These are phyloP conservation scores for Yamadazyma sp. DNA, from an alignment of 805 yeast genomes.

Conservation along the genomic window DNA sequence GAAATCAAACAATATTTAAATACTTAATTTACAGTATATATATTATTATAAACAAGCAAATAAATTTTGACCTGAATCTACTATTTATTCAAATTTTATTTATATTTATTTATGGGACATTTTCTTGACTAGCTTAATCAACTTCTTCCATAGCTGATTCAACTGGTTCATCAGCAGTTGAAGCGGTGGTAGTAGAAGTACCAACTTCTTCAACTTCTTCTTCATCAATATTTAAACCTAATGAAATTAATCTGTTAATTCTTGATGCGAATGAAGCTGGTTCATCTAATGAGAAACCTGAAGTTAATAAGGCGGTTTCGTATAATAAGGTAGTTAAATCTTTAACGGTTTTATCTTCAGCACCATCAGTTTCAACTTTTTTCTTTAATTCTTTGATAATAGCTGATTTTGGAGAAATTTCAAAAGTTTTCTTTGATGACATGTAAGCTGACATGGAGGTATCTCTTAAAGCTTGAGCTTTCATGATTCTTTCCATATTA, in stretches of 20 bases:
- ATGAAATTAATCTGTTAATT: conserved; percentile 96
- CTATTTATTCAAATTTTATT: not conserved
- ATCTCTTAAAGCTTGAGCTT: conserved; percentile 99
- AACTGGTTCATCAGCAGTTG: conserved; percentile 64
- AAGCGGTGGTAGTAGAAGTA: conserved; percentile 43
- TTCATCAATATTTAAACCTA: conserved; percentile 97
- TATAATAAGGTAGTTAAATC: conserved; percentile 93
- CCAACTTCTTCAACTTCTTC: conserved; percentile 60
- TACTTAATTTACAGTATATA: conserved; percentile 1
- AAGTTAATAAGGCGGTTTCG: conserved; percentile 97
- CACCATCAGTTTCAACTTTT: conserved; percentile 96
- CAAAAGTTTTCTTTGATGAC: conserved; percentile 99
- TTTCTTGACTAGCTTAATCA: conserved; percentile 50
- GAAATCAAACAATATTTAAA: no score
- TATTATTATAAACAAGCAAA: conserved; percentile 8
- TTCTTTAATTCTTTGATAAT: conserved; percentile 93
- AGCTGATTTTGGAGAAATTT: conserved; percentile 94
- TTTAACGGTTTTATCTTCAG: conserved; percentile 97
- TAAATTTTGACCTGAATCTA: conserved; percentile 6
- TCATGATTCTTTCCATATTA: conserved; percentile 99
- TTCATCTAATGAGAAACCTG: conserved; percentile 98
- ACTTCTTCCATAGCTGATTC: conserved; percentile 99
- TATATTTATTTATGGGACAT: conserved; percentile 1
- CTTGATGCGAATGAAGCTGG: conserved; percentile 97
- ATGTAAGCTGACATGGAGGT: conserved; percentile 98